Evolutionary conservation across 495 filamentous ascomycete species (phyloP).

Genomic region (Terfezia claveryi): DNA sequence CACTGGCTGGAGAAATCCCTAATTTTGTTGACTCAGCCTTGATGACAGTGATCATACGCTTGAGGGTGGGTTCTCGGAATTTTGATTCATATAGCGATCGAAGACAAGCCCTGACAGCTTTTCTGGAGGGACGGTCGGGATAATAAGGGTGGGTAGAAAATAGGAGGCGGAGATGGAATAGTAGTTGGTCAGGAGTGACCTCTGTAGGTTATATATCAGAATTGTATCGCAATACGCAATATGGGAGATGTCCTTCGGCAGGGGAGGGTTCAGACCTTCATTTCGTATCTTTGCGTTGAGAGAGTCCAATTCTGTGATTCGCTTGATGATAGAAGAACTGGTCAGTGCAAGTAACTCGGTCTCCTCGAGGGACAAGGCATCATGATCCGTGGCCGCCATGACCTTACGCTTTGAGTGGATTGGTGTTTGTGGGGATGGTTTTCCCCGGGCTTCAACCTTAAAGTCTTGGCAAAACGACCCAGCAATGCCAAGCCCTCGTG

Average conservation of each 20-base stretch:
- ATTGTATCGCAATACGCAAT: no score
- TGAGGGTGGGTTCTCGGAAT: slow-evolving; percentile 36
- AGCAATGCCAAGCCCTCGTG: no score
- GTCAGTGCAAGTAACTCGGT: not conserved
- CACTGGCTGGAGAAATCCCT: slow-evolving; percentile 51
- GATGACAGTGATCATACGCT: slow-evolving; percentile 22
- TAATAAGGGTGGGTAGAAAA: slow-evolving; percentile 77
- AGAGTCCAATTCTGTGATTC: slow-evolving; percentile 24
- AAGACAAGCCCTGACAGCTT: slow-evolving; percentile 59
- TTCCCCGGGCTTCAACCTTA: no score
- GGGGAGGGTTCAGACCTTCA: slow-evolving; percentile 21
- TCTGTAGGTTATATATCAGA: slow-evolving; percentile 2
- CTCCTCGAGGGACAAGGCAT: not conserved
- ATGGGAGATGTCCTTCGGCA: no score
- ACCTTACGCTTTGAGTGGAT: no score
- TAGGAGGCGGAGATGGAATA: slow-evolving; percentile 39
- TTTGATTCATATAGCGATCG: slow-evolving; percentile 32
- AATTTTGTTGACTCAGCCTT: slow-evolving; percentile 46
- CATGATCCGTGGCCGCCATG: no score
- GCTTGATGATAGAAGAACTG: not conserved
- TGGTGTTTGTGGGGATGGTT: no score
- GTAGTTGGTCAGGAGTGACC: slow-evolving; percentile 11
- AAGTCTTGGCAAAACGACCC: no score
- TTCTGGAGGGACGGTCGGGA: slow-evolving; percentile 59
- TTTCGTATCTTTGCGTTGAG: slow-evolving; percentile 25